Evolutionary conservation across 1,139 yeast genomes (phyloP), one percentile per base, ranked within the genome.

Genomic region (Saccharomyces hybrid): DNA sequence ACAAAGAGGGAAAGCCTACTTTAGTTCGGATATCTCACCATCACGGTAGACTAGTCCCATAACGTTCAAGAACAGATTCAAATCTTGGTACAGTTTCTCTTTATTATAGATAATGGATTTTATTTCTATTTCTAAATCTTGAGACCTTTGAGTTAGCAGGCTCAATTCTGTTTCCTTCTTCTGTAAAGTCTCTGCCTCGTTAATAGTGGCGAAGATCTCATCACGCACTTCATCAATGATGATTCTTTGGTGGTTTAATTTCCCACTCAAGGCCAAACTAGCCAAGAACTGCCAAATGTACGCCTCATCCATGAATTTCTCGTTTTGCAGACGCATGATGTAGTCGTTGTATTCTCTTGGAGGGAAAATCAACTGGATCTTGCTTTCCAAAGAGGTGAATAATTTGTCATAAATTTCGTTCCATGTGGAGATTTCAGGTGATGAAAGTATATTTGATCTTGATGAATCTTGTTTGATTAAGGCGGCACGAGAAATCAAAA

Each of bases 221-320:
- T 88, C 95, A 73, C 98, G 82, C 24, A 90, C 93, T 70, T 91
- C 97, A 71, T 90, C 98, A 52, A 93, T 96, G 64, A 93, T 86
- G 59, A 89, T 83, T 74, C 97, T 83, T 77, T 93, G 98, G 71
- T 91, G 97, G 64, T 86, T 89, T 64, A 91, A 78, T 69, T 88
- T 86, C 62, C 98, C 97, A 59, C 96, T 95, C 60, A 93, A 77
- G 0, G 98, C 95, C 58, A 93, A 78, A 12, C 96, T 87, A 42
- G 99, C 99, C 72, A 93, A 79, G 68, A 93, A 91, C 74, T 93
- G 98, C 99, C 99, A 93, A 51, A 90, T 91, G 66, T 91, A 90
- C 0, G 95, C 82, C 60, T 86, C 91, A 67, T 88, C 96, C 58
- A 81, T 86, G 46, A 57, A 63, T 31, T 58, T 58, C 11, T 38